Percentiles rank a stretch among this genome's conserved stretches.
Evolutionary conservation across 2,329 filamentous ascomycete species (phyloP).

Genomic region (Mycocentrospora acerina): DNA sequence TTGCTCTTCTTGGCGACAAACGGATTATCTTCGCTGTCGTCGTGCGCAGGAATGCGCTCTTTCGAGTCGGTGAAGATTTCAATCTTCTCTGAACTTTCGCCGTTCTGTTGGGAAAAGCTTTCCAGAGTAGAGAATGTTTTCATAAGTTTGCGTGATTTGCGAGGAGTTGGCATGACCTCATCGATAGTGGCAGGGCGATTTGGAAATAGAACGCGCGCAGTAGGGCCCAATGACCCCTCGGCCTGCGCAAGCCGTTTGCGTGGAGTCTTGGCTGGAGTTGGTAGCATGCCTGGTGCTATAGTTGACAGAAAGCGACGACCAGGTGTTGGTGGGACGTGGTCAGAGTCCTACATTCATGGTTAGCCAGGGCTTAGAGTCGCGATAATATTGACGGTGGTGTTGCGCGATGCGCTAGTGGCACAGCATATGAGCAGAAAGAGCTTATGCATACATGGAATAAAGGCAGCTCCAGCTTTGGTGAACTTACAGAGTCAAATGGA

Average conservation of each 20-base stretch:
- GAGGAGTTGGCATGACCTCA: conserved; percentile 61
- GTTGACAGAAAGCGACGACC: conserved; percentile 26
- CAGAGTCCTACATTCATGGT: conserved; percentile 21
- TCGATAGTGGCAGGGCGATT: conserved; percentile 64
- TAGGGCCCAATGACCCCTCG: conserved; percentile 46
- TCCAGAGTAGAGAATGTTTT: conserved; percentile 51
- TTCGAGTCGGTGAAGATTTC: conserved; percentile 77
- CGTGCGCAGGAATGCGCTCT: conserved; percentile 69
- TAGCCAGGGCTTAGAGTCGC: too few species aligned
- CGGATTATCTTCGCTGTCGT: conserved; percentile 68
- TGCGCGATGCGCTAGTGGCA: too few species aligned
- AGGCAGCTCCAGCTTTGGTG: too few species aligned
- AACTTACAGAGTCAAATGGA: conserved; percentile 21
- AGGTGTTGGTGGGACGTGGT: conserved; percentile 28
- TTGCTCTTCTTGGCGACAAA: conserved; percentile 61
- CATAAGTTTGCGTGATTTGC: conserved; percentile 59
- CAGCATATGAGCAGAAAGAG: too few species aligned
- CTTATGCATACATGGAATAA: too few species aligned
- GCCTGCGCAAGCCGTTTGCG: conserved; percentile 57
- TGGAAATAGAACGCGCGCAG: conserved; percentile 59
- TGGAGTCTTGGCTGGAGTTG: conserved; percentile 77
- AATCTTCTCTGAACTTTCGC: conserved; percentile 61
- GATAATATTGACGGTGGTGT: too few species aligned
- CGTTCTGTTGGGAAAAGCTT: conserved; percentile 50
- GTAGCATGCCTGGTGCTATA: conserved; percentile 60